These are phyloP conservation scores for Neurospora sp. DNA, from an alignment of 2,329 filamentous ascomycete species.

Conservation along the genomic window DNA sequence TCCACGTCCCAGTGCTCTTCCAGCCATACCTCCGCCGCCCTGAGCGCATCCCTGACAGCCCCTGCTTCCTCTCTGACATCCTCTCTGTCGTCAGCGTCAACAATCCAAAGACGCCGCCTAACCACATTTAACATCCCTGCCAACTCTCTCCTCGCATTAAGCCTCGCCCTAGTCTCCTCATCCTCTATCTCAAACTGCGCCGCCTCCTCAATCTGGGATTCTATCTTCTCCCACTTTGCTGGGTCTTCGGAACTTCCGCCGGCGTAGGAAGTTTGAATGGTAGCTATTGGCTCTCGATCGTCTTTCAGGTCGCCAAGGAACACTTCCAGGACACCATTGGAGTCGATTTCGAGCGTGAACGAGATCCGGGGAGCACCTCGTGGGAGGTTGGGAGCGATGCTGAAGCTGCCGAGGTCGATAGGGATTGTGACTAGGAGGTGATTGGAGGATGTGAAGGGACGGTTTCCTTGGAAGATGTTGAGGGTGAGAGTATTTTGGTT, in stretches of 20 bases:
- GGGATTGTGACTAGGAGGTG: conserved; percentile 75
- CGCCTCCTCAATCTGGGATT: conserved; percentile 95
- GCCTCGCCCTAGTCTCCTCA: conserved; percentile 91
- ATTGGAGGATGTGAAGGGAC: conserved; percentile 91
- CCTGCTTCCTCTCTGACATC: conserved; percentile 18
- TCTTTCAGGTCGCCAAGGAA: conserved; percentile 91
- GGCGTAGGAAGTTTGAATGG: conserved; percentile 57
- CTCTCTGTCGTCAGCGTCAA: not conserved
- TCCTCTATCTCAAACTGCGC: conserved; percentile 98
- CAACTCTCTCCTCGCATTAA: conserved; percentile 92
- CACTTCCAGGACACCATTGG: conserved; percentile 97
- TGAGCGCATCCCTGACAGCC: conserved; percentile 72
- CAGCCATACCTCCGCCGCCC: conserved; percentile 91
- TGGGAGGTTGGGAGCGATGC: conserved; percentile 53
- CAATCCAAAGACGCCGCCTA: conserved; percentile 70
- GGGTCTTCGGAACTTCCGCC: conserved; percentile 99
- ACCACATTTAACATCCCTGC: conserved; percentile 84
- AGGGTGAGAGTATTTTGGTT: conserved; percentile 95
- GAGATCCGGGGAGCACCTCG: conserved; percentile 97
- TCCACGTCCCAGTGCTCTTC: conserved; percentile 67
- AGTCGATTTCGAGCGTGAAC: conserved; percentile 94
- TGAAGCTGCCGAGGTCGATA: conserved; percentile 95
- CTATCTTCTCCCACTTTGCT: conserved; percentile 88
- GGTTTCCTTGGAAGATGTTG: conserved; percentile 91
- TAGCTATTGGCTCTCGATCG: not conserved